Evolutionary conservation across 306 rosid species (phyloP).

Genomic region (Prunus mira): DNA sequence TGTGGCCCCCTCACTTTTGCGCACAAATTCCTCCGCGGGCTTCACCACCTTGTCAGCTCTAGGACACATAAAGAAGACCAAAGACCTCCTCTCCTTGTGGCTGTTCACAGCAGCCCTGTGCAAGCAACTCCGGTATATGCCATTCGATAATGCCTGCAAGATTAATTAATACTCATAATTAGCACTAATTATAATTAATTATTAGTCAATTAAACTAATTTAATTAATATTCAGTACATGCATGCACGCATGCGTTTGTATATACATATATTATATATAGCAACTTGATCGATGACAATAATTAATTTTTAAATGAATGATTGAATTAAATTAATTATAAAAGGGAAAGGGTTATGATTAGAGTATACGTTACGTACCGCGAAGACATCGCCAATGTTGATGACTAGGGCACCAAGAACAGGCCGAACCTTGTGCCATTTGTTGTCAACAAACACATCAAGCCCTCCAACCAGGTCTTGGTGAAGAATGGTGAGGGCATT

Average conservation of each 20-base stretch:
- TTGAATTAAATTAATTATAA: no score
- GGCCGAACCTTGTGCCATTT: conserved; percentile 59
- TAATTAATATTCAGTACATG: no score
- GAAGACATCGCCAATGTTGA: conserved; percentile 78
- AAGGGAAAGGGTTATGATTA: no score
- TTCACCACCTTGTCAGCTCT: conserved; percentile 58
- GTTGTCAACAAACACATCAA: conserved; percentile 52
- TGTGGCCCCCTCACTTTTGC: conserved; percentile 23
- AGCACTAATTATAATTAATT: no score
- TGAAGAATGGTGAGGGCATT: conserved; percentile 68
- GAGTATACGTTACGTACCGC: conserved; percentile 22
- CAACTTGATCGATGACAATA: no score
- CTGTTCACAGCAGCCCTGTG: conserved; percentile 74
- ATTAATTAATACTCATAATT: no score
- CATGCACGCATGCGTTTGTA: no score
- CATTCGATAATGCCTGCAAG: conserved; percentile 24
- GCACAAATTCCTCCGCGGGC: conserved; percentile 49
- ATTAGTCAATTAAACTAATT: no score
- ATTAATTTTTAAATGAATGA: no score
- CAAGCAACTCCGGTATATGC: conserved; percentile 42
- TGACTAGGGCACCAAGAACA: conserved; percentile 42
- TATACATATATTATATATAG: no score
- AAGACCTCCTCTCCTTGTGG: conserved; percentile 51
- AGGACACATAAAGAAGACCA: conserved; percentile 79
- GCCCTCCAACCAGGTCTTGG: conserved; percentile 75